These are phyloP conservation scores for Waitea zeae DNA, from an alignment of 1,284 basidiomycete genomes.

Conservation along the genomic window DNA sequence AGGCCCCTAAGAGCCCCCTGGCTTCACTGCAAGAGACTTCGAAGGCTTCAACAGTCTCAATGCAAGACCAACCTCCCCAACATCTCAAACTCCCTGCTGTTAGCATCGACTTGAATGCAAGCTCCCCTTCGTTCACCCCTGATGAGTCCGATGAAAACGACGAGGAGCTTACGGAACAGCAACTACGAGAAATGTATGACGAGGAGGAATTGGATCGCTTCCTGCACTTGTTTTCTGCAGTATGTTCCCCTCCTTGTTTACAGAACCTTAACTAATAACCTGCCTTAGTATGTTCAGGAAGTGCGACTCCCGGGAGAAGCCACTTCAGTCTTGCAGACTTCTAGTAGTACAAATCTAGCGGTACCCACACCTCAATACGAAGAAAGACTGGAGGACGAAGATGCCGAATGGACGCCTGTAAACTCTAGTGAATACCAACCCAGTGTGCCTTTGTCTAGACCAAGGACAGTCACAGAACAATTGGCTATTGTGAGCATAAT, in stretches of 20 bases:
- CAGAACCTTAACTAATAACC: background rate
- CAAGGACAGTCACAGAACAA: background rate
- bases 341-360: background rate
- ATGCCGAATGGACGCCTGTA: background rate
- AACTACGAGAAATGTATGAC: background rate
- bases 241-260: background rate
- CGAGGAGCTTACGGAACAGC: background rate
- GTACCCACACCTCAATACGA: background rate
- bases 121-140: background rate
- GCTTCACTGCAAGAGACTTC: too few species aligned
- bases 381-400: background rate
- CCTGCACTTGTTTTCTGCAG: background rate
- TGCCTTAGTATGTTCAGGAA: background rate
- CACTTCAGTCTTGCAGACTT: conserved; percentile 7
- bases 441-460: background rate
- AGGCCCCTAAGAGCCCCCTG: too few species aligned
- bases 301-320: background rate
- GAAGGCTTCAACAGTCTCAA: too few species aligned
- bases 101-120: background rate
- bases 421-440: background rate
- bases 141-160: background rate
- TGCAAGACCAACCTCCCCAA: too few species aligned
- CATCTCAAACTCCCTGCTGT: too few species aligned
- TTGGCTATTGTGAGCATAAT: background rate
- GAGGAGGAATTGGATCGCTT: background rate